Conservation (phyloP, 768 basidiomycete species). For the Crassisporium funariophilum region DNA sequence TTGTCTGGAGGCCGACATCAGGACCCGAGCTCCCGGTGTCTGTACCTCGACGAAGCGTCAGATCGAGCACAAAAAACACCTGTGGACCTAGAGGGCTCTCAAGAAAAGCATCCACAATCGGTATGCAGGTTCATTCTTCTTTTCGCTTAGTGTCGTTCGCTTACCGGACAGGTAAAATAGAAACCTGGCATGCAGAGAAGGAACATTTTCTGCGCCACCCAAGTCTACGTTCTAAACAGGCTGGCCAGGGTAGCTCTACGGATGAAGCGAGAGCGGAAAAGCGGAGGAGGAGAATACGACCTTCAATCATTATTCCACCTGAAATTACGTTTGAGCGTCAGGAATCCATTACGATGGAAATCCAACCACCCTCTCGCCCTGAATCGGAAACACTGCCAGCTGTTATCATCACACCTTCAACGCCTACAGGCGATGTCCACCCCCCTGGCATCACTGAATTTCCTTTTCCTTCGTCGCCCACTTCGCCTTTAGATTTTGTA, state of each 20-base stretch:
- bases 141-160: neutral
- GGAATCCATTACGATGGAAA: too few relatives aligned
- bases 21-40: neutral
- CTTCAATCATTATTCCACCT: too few relatives aligned
- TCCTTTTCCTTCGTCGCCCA: conserved; percentile 4
- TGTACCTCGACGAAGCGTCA: neutral
- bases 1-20: neutral
- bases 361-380: conserved; percentile 13
- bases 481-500: conserved; percentile 7
- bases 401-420: conserved; percentile 26
- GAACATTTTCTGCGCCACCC: conserved; percentile 22
- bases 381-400: conserved; percentile 16
- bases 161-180: neutral
- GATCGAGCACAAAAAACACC: neutral
- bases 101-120: too few relatives aligned
- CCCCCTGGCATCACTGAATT: conserved; percentile 1
- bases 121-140: neutral
- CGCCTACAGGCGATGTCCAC: conserved; percentile 10
- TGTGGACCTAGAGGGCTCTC: too few relatives aligned
- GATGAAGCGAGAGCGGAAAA: neutral
- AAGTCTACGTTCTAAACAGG: conserved; percentile 15
- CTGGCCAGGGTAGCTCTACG: conserved; percentile 1
- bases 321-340: too few relatives aligned
- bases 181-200: conserved; percentile 11
- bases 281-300: conserved; percentile 1